These are phyloP conservation scores for Taphrina deformans DNA, from an alignment of 1,139 yeast genomes.

Conservation along the genomic window DNA sequence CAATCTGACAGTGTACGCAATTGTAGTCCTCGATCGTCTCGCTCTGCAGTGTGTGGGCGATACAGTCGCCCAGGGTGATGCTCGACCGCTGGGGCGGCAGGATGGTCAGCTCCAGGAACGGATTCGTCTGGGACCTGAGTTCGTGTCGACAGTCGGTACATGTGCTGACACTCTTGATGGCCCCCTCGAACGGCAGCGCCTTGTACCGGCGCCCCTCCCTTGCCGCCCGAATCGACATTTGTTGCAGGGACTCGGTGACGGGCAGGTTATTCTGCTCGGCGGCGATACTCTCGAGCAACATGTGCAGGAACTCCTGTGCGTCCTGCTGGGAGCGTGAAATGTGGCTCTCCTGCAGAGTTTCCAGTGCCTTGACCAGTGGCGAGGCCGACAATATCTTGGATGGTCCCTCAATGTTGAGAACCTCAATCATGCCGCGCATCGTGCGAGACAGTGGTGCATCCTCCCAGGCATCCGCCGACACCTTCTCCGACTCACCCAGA, in stretches of 20 bases:
- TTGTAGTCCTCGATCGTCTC: constrained; percentile 25
- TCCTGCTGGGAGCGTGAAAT: constrained; percentile 32
- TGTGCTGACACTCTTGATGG: background rate
- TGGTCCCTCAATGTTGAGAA: constrained; percentile 21
- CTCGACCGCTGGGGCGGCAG: background rate
- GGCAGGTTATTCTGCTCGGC: constrained; percentile 23
- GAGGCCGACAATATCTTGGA: constrained; percentile 18
- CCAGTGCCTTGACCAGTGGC: constrained; percentile 25
- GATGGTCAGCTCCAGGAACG: constrained; percentile 23
- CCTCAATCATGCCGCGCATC: constrained; percentile 14
- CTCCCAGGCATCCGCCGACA: background rate
- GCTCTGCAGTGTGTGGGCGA: constrained; percentile 7
- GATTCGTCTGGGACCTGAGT: background rate
- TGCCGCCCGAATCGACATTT: constrained; percentile 4
- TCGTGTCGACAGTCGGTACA: constrained; percentile 8
- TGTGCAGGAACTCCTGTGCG: constrained; percentile 31
- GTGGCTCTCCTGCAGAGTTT: constrained; percentile 13
- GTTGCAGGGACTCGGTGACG: constrained; percentile 15
- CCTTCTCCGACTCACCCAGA: background rate
- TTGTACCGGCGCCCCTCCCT: constrained; percentile 6
- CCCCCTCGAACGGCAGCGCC: constrained; percentile 25
- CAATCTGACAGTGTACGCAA: constrained; percentile 17
- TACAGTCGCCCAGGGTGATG: constrained; percentile 8
- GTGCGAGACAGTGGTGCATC: constrained; percentile 10
- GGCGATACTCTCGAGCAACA: constrained; percentile 26